A percentile compares a stretch with the other conserved stretches of the same genome.
Evolutionary conservation across 768 basidiomycete species (phyloP).

Genomic region (Boletus rubroflammeus): DNA sequence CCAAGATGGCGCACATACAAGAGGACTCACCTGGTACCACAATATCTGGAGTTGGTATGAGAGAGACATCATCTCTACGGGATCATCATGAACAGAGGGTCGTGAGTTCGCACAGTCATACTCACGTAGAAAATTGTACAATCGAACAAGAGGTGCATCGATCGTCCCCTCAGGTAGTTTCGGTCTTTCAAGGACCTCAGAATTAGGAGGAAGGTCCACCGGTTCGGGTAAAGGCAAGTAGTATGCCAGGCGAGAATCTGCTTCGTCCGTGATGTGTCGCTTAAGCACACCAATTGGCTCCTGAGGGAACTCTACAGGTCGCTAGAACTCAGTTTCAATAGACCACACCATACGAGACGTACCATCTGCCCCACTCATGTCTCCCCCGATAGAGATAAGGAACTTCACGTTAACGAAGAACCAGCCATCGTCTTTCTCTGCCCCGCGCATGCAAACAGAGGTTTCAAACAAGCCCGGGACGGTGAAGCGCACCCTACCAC

Average conservation of each 20-base stretch:
- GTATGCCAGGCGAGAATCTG: constrained; percentile 60
- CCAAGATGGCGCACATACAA: background rate
- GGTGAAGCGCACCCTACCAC: constrained; percentile 77
- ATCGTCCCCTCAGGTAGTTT: constrained; percentile 58
- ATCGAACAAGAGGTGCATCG: constrained; percentile 79
- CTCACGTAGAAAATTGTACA: constrained; percentile 89
- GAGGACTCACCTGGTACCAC: constrained; percentile 59
- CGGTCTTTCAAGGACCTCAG: constrained; percentile 40
- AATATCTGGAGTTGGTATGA: constrained; percentile 91
- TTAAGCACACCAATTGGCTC: constrained; percentile 60
- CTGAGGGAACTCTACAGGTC: constrained; percentile 63
- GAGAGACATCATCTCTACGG: constrained; percentile 81
- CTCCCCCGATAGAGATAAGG: constrained; percentile 68
- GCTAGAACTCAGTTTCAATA: background rate
- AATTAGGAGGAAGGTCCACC: constrained; percentile 38
- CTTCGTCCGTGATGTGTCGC: constrained; percentile 69
- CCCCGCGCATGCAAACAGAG: constrained; percentile 71
- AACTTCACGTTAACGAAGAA: constrained; percentile 81
- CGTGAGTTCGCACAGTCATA: background rate
- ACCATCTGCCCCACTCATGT: constrained; percentile 72
- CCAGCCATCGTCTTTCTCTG: constrained; percentile 71
- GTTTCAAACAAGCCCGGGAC: constrained; percentile 71
- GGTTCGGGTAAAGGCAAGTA: constrained; percentile 52
- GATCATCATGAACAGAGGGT: background rate
- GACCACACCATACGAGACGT: background rate